Base-by-base conservation (phyloP, 768 basidiomycete genomes). In the Xerocomellus intermedius region DNA sequence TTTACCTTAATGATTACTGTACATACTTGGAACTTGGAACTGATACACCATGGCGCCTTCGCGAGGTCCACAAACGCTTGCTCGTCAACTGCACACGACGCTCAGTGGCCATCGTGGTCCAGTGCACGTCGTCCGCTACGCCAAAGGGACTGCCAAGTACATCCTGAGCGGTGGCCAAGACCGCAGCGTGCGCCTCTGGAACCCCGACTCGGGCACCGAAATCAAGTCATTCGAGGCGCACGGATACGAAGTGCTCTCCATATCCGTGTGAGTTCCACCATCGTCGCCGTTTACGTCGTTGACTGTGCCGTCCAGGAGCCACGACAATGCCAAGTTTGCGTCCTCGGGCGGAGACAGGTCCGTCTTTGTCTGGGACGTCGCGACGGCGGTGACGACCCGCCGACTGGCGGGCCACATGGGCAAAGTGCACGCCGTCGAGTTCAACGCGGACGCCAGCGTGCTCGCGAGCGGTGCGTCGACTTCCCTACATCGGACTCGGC, bases 301-400 rank as follows among this genome's bases (percentile, higher is more conserved):
- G 26, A 48, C 52, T 9, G 28, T 19, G 16, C 24, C 28, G 13
- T 33, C 17, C 21, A 96, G 91, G 38, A 82, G 93, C 41, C 86
- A 93, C 61, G 96, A 99, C 73, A 99, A 99, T 74, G 86, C 89
- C 28, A 88, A 89, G 64, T 94, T 99, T 63, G 94, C 88, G 14
- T 95, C 92, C 4, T 91, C 88, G 22, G 96, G 96, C 32, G 96
- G 96, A 7, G 96, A 99, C 71, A 85, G 92, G 58, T 86, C 87
- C 48, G 86, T 97, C 1, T 97, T 97, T 62, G 72, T 97, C 22
- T 98, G 96, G 96, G 97, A 99, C 67, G 97, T 99, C 10, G 83
- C 87, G 17, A 83, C 89, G 32, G 96, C 92, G 13, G 80, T 84
- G 42, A 93, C 95, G 1, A 85, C 86, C 39, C 79, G 94, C 38